These are phyloP conservation scores for Serendipita sp. DNA, from an alignment of 768 basidiomycete species.

Conservation along the genomic window DNA sequence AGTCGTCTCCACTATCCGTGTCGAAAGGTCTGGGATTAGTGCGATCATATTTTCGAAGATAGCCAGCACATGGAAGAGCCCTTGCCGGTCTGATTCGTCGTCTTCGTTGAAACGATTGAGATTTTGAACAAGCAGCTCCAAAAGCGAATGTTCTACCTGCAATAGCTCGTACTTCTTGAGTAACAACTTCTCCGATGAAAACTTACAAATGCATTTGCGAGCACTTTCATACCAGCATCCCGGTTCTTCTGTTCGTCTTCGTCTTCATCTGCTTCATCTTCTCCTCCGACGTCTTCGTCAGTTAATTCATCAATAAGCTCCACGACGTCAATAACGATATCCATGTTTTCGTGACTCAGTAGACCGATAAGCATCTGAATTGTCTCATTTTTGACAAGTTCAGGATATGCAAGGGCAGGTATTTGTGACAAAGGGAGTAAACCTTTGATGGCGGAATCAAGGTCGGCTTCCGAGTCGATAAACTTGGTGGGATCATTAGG, in stretches of 20 bases:
- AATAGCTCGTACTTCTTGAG: constrained; percentile 7
- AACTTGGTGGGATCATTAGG: constrained; percentile 91
- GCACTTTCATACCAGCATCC: constrained; percentile 51
- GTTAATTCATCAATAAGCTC: constrained; percentile 87
- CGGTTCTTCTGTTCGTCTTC: constrained; percentile 39
- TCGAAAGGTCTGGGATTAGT: constrained; percentile 62
- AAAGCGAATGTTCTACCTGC: constrained; percentile 65
- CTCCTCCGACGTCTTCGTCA: constrained; percentile 84
- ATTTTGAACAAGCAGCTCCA: constrained; percentile 84
- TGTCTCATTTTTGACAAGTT: constrained; percentile 63
- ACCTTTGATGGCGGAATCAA: constrained; percentile 73
- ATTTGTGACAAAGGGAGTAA: constrained; percentile 79
- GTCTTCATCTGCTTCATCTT: constrained; percentile 36
- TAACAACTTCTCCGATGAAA: constrained; percentile 4
- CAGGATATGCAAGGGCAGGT: constrained; percentile 71
- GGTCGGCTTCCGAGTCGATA: constrained; percentile 95
- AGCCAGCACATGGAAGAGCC: constrained; percentile 88
- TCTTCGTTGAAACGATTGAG: constrained; percentile 71
- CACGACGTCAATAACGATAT: constrained; percentile 92
- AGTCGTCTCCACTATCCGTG: constrained; percentile 55
- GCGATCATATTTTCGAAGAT: constrained; percentile 87
- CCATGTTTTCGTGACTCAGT: constrained; percentile 88
- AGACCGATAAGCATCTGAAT: constrained; percentile 61
- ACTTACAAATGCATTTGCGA: constrained; percentile 64
- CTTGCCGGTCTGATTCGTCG: constrained; percentile 82